Conservation (phyloP, 768 basidiomycete genomes). For the Daedaleopsis sinensis region DNA sequence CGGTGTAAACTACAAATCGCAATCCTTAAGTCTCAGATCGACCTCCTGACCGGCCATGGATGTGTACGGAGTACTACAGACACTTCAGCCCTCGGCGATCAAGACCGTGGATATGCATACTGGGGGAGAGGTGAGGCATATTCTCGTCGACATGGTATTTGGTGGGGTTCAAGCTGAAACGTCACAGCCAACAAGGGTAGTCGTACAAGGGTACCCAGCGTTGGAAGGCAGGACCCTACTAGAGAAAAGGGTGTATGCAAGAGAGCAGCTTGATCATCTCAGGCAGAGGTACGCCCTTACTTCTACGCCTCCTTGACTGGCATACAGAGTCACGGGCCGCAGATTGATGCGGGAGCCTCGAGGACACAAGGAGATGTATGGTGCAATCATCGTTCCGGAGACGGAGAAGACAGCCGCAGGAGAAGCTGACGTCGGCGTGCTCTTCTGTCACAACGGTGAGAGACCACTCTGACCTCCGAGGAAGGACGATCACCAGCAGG, state of each 20-base stretch:
- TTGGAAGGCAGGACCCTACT: conserved; percentile 38
- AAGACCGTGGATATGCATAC: conserved; percentile 43
- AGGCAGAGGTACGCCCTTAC: conserved; percentile 16
- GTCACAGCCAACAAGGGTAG: conserved; percentile 41
- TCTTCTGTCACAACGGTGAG: conserved; percentile 46
- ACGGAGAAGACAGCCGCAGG: conserved; percentile 38
- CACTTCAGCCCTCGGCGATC: conserved; percentile 19
- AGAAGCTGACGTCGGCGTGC: conserved; percentile 43
- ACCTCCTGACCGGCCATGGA: conserved; percentile 7
- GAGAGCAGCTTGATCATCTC: conserved; percentile 32
- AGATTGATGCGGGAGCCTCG: conserved; percentile 44
- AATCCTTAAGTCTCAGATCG: too few relatives aligned
- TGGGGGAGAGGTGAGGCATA: conserved; percentile 37
- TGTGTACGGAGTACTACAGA: conserved; percentile 3
- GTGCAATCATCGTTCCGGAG: conserved; percentile 39
- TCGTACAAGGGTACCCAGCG: conserved; percentile 37
- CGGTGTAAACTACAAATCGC: too few relatives aligned
- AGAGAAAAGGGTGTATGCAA: conserved; percentile 38
- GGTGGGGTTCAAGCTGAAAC: not conserved
- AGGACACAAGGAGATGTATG: conserved; percentile 45
- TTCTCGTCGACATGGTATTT: not conserved
- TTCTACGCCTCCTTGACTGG: not conserved
- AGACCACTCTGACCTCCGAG: not conserved
- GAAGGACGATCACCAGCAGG: not conserved
- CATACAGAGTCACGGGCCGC: not conserved